Evolutionary conservation across 495 filamentous ascomycete genomes (phyloP).

Genomic region (Barbatosphaeria neglecta): DNA sequence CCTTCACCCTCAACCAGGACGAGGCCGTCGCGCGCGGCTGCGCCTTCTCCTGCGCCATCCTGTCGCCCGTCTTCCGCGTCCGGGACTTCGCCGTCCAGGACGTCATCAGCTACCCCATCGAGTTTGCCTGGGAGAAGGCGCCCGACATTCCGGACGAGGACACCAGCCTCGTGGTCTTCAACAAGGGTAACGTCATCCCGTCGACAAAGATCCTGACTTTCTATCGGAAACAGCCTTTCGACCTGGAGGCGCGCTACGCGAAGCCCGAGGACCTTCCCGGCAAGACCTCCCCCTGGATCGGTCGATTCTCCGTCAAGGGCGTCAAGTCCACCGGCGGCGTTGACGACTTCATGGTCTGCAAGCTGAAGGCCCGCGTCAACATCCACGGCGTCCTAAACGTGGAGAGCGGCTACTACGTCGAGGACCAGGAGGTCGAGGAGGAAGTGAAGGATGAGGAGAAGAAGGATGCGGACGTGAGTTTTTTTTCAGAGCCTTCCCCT

Average conservation of each 20-base stretch:
- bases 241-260: conserved; percentile 88
- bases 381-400: conserved; percentile 94
- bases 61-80: conserved; percentile 96
- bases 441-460: conserved; percentile 63
- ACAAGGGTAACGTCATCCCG: conserved; percentile 92
- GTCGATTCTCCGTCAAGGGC: conserved; percentile 85
- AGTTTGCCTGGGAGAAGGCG: conserved; percentile 99
- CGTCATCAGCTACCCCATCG: conserved; percentile 95
- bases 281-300: conserved; percentile 88
- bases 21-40: conserved; percentile 94
- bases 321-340: conserved; percentile 69
- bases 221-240: conserved; percentile 96
- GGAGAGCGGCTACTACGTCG: conserved; percentile 93
- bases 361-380: conserved; percentile 96
- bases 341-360: conserved; percentile 98
- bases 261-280: conserved; percentile 83
- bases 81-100: conserved; percentile 96
- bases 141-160: conserved; percentile 98
- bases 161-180: conserved; percentile 93
- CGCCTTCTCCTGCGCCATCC: conserved; percentile 95
- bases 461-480: conserved; percentile 66
- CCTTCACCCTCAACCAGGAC: conserved; percentile 96
- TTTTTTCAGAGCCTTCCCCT: neutral
- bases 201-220: conserved; percentile 99
- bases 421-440: conserved; percentile 97